Percentiles rank a stretch among this genome's conserved stretches.
phyloP scores from a whole-genome alignment of 1,284 basidiomycete species.

The Moesziomyces sp. region DNA sequence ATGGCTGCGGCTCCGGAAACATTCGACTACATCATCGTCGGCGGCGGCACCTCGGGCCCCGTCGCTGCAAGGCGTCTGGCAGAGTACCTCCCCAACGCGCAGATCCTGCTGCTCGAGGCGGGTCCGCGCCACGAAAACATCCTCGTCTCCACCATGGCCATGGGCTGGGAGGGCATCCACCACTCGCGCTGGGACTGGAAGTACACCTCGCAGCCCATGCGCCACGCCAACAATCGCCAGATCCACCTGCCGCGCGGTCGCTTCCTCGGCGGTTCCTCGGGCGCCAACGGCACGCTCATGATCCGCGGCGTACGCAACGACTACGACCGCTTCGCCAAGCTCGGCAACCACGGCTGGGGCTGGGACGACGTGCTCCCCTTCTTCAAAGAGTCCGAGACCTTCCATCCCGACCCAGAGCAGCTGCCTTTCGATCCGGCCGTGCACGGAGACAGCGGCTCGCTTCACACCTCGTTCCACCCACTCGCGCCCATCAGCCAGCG shows the following conservation, averaged over 20 bases:
- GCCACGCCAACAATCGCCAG: constrained; percentile 20
- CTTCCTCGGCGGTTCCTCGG: constrained; percentile 48
- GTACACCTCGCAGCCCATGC: constrained; percentile 18
- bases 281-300: constrained; percentile 68
- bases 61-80: constrained; percentile 31
- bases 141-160: constrained; percentile 5
- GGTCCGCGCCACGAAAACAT: constrained; percentile 21
- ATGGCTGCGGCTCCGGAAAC: background rate
- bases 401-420: background rate
- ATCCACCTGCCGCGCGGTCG: constrained; percentile 60
- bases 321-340: constrained; percentile 6
- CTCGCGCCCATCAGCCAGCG: constrained; percentile 19
- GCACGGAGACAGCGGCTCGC: constrained; percentile 12
- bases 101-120: constrained; percentile 37
- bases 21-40: constrained; percentile 34
- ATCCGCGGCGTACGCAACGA: constrained; percentile 14
- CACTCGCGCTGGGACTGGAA: constrained; percentile 11
- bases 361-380: too few species aligned
- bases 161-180: too few species aligned
- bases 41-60: constrained; percentile 41
- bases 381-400: too few species aligned
- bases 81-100: constrained; percentile 19
- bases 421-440: constrained; percentile 8
- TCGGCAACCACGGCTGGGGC: too few species aligned
- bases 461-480: constrained; percentile 15